These are phyloP conservation scores for Sporothrix dimorphospora DNA, from an alignment of 2,329 filamentous ascomycete species.

Conservation along the genomic window DNA sequence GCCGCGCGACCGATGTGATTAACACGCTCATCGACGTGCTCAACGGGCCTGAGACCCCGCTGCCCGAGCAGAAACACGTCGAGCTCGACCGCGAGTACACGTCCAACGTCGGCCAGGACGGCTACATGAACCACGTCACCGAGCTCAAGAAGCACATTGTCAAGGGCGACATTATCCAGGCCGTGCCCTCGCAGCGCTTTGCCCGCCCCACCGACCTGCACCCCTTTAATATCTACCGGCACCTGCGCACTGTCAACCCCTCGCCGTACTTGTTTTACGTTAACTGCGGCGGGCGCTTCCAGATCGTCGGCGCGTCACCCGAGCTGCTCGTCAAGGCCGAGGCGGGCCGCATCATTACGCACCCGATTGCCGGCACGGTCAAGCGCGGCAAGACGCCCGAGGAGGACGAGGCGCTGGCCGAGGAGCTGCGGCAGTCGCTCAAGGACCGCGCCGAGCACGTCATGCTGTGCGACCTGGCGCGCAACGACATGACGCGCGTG, in stretches of 20 bases:
- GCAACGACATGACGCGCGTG: constrained; percentile 95
- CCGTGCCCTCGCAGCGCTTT: constrained; percentile 92
- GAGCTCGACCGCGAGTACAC: constrained; percentile 75
- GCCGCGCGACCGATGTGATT: constrained; percentile 66
- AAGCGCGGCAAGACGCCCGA: constrained; percentile 79
- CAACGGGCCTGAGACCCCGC: constrained; percentile 71
- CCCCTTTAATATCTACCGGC: constrained; percentile 97
- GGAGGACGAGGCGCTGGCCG: constrained; percentile 79
- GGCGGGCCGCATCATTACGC: constrained; percentile 79
- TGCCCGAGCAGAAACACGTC: constrained; percentile 77
- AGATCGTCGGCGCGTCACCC: constrained; percentile 92
- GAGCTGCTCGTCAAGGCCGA: constrained; percentile 94
- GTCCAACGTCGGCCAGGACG: constrained; percentile 86
- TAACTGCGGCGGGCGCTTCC: constrained; percentile 85
- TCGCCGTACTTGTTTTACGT: constrained; percentile 98
- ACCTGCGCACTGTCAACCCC: constrained; percentile 94
- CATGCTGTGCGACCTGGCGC: constrained; percentile 94
- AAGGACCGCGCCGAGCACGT: constrained; percentile 96
- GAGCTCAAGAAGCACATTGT: constrained; percentile 87
- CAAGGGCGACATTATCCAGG: constrained; percentile 94
- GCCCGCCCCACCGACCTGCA: constrained; percentile 87
- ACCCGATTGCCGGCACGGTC: constrained; percentile 95
- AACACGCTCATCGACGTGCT: constrained; percentile 71
- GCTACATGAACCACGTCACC: constrained; percentile 90
- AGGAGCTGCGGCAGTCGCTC: constrained; percentile 74